Evolutionary conservation across 148 eudicot genomes (phyloP), one percentile per base, ranked within the genome.

Genomic region (Rhododendron ferrugineum): DNA sequence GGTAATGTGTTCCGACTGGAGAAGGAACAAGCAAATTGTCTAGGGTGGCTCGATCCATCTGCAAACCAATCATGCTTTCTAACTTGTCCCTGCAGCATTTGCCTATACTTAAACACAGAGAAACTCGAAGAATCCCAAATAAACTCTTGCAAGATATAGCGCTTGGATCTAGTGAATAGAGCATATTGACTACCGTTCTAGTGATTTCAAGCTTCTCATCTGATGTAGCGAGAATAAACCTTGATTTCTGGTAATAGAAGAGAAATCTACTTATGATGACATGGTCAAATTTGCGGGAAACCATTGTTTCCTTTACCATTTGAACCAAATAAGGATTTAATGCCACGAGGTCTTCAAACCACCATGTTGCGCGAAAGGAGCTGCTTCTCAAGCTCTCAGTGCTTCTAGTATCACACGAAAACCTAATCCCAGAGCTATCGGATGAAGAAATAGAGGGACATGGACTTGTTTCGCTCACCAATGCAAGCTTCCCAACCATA

Each of bases 21-120:
- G 95, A 91, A 9, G 94, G 95, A 30, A 94, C 73, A 3, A 96
- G 94, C 77, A 96, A 86, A 89, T 92, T 85, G 89, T 96, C 98
- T 15, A 96, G 85, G 6, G 90, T 89, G 30, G 95, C 98, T 89
- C 89, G 91, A 89, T 93, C 94, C 85, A 96, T 52, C 73, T 88
- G 88, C 0, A 82, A 83, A 64, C 98, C 96, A 60, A 96, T 91
- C 92, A 94, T 87, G 32, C 85, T 83, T 88, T 93, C 98, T 52
- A 96, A 82, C 82, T 84, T 89, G 68, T 81, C 84, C 85, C 88
- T 89, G 79, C 87, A 83, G 58, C 79, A n/a, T 77, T 87, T 88
- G 72, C 82, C 88, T 44, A 89, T 74, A 20, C 80, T 86, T 18
- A 93, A 44, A 68, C 82, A 89, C 46, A 82, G 81, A 70, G 93